Base-by-base conservation (phyloP, 2,329 filamentous ascomycete genomes). In the Byssoonygena ceratinophila region DNA sequence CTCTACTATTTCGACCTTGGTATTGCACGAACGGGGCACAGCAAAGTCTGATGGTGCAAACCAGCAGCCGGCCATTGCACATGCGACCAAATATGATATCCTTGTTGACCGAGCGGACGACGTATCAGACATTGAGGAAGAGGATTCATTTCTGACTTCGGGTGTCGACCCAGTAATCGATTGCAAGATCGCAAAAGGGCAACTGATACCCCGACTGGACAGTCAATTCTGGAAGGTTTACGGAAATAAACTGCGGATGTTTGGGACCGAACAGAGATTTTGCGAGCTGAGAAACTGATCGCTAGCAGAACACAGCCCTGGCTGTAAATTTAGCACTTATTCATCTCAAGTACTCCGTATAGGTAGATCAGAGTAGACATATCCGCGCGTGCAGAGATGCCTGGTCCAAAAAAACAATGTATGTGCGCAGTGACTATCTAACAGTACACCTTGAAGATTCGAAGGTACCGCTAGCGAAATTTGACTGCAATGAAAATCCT, bases 391-490 rank as follows among this genome's bases (percentile, higher is more conserved):
- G 3, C 27, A 32, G n/a, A 46, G 45, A 23, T 14, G 6, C 4
- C 2, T 50, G n/a, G n/a, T n/a, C n/a, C n/a, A 4, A 12, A 18
- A 3, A 41, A 41, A 40, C 1, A 32, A n/a, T 27, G 23, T 23
- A 37, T 95, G 87, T 94, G 70, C 77, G 84, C 87, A 88, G 82
- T 81, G 81, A 80, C 89, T 94, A 95, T 95, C 89, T 94, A 95
- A 91, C 88, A 78, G 84, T 82, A 83, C 80, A 78, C 85, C 84
- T 86, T 87, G 81, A 69, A 66, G 69, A 68, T 67, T 72, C 73
- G 80, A 86, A 89, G 87, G 86, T 84, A 84, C 86, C 81, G 89
- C 86, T 96, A 96, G 90, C 90, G 90, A 89, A 94, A 89, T 89
- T 87, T 86, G 85, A 84, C 85, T 87, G 85, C 83, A 73, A 68